These are phyloP conservation scores for Boletus reticulatus DNA, from an alignment of 768 basidiomycete species.

Conservation along the genomic window DNA sequence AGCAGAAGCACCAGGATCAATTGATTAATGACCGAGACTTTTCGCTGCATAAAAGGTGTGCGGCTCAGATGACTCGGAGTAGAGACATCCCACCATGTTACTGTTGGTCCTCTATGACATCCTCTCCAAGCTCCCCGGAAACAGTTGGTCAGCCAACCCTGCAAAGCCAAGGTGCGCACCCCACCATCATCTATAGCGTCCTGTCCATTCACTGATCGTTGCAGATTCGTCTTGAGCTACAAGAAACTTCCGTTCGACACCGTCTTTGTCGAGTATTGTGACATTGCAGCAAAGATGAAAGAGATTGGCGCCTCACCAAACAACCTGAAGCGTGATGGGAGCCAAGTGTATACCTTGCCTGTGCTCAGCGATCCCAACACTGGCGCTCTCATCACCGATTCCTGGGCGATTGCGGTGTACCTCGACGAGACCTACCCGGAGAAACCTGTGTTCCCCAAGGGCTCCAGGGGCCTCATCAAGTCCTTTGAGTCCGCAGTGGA, in stretches of 20 bases:
- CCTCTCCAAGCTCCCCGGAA: conserved; percentile 29
- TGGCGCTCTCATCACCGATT: conserved; percentile 27
- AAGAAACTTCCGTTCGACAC: conserved; percentile 35
- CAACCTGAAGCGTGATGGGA: conserved; percentile 16
- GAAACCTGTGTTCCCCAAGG: conserved; percentile 26
- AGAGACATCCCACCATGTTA: conserved; percentile 13
- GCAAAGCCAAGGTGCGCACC: conserved; percentile 35
- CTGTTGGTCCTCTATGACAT: conserved; percentile 38
- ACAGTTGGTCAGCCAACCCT: conserved; percentile 37
- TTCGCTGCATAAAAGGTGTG: background rate
- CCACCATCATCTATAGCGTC: background rate
- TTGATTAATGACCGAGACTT: no score
- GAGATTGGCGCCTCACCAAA: conserved; percentile 25
- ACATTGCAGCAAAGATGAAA: conserved; percentile 26
- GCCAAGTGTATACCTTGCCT: conserved; percentile 30
- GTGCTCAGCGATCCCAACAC: conserved; percentile 34
- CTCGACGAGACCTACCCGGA: conserved; percentile 36
- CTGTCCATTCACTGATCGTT: background rate
- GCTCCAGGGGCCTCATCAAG: conserved; percentile 20
- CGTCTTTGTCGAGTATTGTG: conserved; percentile 34
- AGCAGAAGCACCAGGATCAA: background rate
- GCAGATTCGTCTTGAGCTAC: conserved; percentile 31
- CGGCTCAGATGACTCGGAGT: background rate
- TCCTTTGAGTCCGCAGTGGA: conserved; percentile 13
- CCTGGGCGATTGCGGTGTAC: conserved; percentile 33